Base-by-base conservation (phyloP, 2,329 filamentous ascomycete genomes). In the Arthroderma uncinatum region DNA sequence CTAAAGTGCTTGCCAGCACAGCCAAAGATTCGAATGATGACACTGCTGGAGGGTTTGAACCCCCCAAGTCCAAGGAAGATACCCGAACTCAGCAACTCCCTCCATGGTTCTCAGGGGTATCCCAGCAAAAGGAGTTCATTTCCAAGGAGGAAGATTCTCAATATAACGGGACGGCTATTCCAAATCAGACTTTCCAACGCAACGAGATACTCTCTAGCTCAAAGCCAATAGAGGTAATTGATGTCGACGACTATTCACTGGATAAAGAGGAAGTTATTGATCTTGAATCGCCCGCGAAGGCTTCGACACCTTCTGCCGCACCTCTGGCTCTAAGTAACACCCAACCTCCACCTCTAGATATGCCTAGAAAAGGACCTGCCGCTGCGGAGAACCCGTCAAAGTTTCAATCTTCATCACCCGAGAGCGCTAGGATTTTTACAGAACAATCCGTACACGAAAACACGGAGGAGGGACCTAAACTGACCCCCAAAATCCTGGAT, bases 11-110 rank as follows among this genome's bases (percentile, higher is more conserved):
- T 10, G 52, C 63, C 34, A 36, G 70, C 75, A 9, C 68, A 74
- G 12, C 76, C 73, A 28, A 78, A 73, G 68, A 79, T 75, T 69
- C 80, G 75, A 63, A 78, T 73, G 74, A 75, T 75, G 65, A 77
- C 71, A 62, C 73, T 74, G 55, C 81, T 37, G 85, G 85, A 21
- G 86, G 85, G 0, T 89, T 90, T 64, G 79, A 85, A 57, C 4
- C 7, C n/a, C 8, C 48, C 3, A 76, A 78, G 21, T 58, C 64
- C 19, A 61, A 54, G 6, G 57, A 62, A 44, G 61, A 64, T 30
- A 68, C 69, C 19, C 70, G 69, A 14, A 64, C 66, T 53, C 39
- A 62, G 2, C 65, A 71, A 25, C 63, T 77, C 36, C 76, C 76
- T 4, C 74, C 74, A 5, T 78, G 76, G 76, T 78, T 78, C 60